Base-by-base conservation (phyloP, 768 basidiomycete genomes). In the Podaxis rugospora region DNA sequence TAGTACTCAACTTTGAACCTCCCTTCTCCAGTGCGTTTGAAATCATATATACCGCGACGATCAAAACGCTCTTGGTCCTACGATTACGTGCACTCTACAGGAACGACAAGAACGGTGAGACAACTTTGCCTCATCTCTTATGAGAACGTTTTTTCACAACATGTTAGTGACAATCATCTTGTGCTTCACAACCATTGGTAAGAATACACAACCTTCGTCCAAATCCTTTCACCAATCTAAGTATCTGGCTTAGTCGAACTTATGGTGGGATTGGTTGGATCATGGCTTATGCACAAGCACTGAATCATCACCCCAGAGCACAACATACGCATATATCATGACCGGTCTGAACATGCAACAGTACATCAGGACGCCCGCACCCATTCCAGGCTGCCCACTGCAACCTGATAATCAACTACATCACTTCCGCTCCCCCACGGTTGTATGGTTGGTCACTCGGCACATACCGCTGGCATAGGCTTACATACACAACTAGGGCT, bases 261-360 rank as follows among this genome's bases (percentile, higher is more conserved):
- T 3, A 5, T 59, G 23, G 57, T 59, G 40, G n/a, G 16, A 7
- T 44, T 5, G 14, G 42, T n/a, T 44, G 9, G n/a, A n/a, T 16
- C 39, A 9, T 44, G 42, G 6, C 18, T 4, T n/a, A n/a, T 3
- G 42, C 6, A n/a, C n/a, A 16, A 1, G 18, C 6, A 16, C 39
- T 44, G 14, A 44, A 44, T n/a, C n/a, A 44, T 6, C 42, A n/a
- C 16, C 42, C 7, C 32, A 59, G 57, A 51, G 57, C 57, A 51
- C 57, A 4, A 59, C 57, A 25, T 59, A 59, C 10, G 57, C 57
- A 18, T 59, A 59, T 28, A 42, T 51, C 25, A 42, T 59, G 49
- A 51, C 57, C 4, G 57, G 57, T 10, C 6, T 59, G 13, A 42
- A 51, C 25, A 51, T 59, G 10, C 50, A 51, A 27, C 37, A 40